Percentiles rank a stretch among this genome's conserved stretches.
Conservation (phyloP, 176 grass and related monocot genomes). For the Eleusine coracana region DNA sequence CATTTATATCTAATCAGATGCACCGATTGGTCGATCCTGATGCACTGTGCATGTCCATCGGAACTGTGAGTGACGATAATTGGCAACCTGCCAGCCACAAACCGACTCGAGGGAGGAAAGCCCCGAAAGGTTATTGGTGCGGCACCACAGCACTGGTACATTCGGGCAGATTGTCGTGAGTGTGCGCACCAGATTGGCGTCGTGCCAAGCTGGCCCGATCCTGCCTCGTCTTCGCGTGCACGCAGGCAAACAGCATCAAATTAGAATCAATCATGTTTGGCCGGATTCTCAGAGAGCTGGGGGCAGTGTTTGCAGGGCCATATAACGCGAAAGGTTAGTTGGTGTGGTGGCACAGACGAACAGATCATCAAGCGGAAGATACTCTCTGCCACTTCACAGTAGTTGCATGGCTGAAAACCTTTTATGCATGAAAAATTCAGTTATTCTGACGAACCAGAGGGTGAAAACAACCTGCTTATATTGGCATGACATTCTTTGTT, state of each 20-base stretch:
- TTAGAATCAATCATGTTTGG: neutral
- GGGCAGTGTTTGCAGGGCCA: neutral
- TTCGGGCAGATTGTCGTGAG: neutral
- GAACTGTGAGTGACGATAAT: too few species aligned
- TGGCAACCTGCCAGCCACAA: neutral
- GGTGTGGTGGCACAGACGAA: neutral
- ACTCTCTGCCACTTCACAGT: too few species aligned
- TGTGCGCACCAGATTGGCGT: neutral
- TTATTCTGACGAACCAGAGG: too few species aligned
- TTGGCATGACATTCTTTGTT: too few species aligned
- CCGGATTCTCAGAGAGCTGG: neutral
- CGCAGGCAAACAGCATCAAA: neutral
- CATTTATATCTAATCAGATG: conserved; percentile 29
- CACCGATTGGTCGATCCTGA: conserved; percentile 15
- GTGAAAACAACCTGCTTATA: too few species aligned
- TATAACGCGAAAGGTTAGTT: neutral
- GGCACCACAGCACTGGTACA: neutral
- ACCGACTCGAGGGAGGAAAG: neutral
- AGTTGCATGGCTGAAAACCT: too few species aligned
- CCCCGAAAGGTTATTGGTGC: neutral
- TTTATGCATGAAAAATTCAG: too few species aligned
- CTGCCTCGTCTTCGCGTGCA: neutral
- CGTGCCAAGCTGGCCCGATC: neutral
- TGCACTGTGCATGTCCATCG: neutral
- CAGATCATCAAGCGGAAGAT: too few species aligned